These are phyloP conservation scores for Chaetoceros tenuissimus DNA, from an alignment of 108 stramenopile species.

Conservation along the genomic window DNA sequence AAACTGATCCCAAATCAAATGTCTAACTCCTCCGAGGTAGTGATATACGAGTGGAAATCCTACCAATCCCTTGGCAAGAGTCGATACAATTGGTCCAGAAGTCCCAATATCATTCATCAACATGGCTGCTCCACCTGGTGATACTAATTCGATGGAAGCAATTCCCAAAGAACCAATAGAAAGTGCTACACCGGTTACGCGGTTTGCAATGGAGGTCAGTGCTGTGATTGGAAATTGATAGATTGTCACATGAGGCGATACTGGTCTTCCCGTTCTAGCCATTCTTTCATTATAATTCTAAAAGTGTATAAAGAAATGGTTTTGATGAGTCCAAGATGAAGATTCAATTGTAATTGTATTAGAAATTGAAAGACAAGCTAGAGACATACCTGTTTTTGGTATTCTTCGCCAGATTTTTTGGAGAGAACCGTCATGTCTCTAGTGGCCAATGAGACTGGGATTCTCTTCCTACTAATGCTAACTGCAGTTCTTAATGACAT, in stretches of 20 bases:
- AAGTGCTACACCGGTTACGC: constrained; percentile 83
- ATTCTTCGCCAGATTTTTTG: constrained; percentile 70
- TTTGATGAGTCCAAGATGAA: not conserved
- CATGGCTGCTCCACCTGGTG: constrained; percentile 62
- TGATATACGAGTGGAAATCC: constrained; percentile 89
- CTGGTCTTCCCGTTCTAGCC: constrained; percentile 81
- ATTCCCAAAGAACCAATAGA: constrained; percentile 76
- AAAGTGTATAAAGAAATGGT: not conserved
- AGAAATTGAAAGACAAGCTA: not conserved
- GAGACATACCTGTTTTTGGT: constrained; percentile 64
- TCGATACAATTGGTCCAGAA: constrained; percentile 36
- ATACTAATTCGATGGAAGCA: constrained; percentile 62
- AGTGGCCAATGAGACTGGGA: too few species aligned
- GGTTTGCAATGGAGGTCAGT: constrained; percentile 84
- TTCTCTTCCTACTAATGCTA: too few species aligned
- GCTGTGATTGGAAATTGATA: constrained; percentile 89
- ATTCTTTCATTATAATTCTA: constrained; percentile 74
- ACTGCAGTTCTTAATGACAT: too few species aligned
- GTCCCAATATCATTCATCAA: constrained; percentile 70
- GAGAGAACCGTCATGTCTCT: constrained; percentile 72
- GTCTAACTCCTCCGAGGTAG: constrained; percentile 80
- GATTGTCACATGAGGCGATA: constrained; percentile 93
- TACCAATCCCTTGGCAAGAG: constrained; percentile 77
- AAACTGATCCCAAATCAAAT: constrained; percentile 67
- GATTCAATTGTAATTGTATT: not conserved